phyloP scores from a whole-genome alignment of 805 yeast species.

The Hanseniaspora pseudoguilliermondii region DNA sequence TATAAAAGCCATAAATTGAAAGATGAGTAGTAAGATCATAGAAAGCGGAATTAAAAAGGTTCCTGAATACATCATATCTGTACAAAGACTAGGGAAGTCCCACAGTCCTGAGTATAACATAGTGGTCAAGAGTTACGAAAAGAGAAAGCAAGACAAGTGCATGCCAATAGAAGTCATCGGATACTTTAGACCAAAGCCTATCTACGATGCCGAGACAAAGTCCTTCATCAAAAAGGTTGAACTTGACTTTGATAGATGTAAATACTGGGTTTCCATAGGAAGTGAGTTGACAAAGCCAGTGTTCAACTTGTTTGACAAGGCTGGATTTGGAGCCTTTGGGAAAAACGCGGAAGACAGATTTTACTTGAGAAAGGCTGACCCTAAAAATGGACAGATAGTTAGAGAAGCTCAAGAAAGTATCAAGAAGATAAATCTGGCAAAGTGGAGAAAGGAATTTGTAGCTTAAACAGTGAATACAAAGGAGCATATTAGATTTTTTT shows the following conservation, averaged over 20 bases:
- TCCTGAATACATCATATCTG: slow-evolving; percentile 43
- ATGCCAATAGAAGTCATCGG: slow-evolving; percentile 93
- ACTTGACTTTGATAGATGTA: slow-evolving; percentile 76
- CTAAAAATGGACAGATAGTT: slow-evolving; percentile 6
- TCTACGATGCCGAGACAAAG: slow-evolving; percentile 41
- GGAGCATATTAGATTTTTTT: too few relatives aligned
- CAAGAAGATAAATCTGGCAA: slow-evolving; percentile 5
- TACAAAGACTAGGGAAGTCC: slow-evolving; percentile 85
- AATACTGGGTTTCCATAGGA: slow-evolving; percentile 95
- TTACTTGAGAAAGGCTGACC: slow-evolving; percentile 5
- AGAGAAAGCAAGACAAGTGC: slow-evolving; percentile 56
- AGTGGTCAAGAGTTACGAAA: slow-evolving; percentile 55
- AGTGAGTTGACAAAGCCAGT: slow-evolving; percentile 87
- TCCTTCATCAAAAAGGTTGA: slow-evolving; percentile 45
- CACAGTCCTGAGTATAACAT: slow-evolving; percentile 83
- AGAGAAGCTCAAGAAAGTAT: slow-evolving; percentile 6
- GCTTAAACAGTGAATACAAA: neutral
- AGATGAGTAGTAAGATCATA: neutral
- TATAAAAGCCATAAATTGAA: neutral
- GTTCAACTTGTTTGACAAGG: slow-evolving; percentile 59
- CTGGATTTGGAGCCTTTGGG: slow-evolving; percentile 36
- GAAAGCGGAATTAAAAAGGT: neutral
- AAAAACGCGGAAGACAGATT: slow-evolving; percentile 18
- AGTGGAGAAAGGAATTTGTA: slow-evolving; percentile 11
- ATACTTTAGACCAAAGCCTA: slow-evolving; percentile 76